A percentile compares a stretch with the other conserved stretches of the same genome.
Evolutionary conservation across 1,139 yeast genomes (phyloP).

Genomic region (Nakaseomyces delphensis): DNA sequence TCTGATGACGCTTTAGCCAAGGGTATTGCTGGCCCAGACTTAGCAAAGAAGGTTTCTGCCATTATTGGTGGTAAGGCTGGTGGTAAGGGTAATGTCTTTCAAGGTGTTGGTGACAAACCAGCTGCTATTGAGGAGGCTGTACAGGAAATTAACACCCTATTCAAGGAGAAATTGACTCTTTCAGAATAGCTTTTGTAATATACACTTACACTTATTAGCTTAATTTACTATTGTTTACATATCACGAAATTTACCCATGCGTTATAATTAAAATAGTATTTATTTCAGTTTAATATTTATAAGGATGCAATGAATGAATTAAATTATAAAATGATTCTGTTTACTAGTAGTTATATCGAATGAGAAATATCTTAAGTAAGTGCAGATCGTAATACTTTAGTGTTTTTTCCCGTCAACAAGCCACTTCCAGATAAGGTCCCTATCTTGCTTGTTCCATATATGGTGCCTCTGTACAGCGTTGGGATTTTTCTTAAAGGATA

Average conservation of each 20-base stretch:
- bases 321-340: not conserved
- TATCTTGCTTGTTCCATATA: conserved; percentile 35
- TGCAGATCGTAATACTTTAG: conserved; percentile 9
- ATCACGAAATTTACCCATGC: not conserved
- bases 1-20: conserved; percentile 62
- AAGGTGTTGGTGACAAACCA: conserved; percentile 90
- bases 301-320: not conserved
- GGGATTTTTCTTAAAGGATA: not conserved
- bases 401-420: conserved; percentile 49
- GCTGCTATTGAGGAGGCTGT: conserved; percentile 65
- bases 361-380: no score
- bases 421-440: conserved; percentile 69
- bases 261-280: conserved; percentile 1
- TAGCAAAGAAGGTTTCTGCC: conserved; percentile 62
- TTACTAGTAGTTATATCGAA: not conserved
- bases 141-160: conserved; percentile 50
- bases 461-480: not conserved
- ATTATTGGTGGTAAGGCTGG: conserved; percentile 96
- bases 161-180: conserved; percentile 45
- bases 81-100: conserved; percentile 93
- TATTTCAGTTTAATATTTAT: not conserved
- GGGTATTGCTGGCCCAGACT: conserved; percentile 67
- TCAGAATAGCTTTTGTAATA: conserved; percentile 8
- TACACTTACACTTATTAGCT: conserved; percentile 5
- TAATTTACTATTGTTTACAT: conserved; percentile 1